A percentile compares a stretch with the other conserved stretches of the same genome.
phyloP scores from a whole-genome alignment of 2,329 filamentous ascomycete species.

The Lecanicillium sp. region DNA sequence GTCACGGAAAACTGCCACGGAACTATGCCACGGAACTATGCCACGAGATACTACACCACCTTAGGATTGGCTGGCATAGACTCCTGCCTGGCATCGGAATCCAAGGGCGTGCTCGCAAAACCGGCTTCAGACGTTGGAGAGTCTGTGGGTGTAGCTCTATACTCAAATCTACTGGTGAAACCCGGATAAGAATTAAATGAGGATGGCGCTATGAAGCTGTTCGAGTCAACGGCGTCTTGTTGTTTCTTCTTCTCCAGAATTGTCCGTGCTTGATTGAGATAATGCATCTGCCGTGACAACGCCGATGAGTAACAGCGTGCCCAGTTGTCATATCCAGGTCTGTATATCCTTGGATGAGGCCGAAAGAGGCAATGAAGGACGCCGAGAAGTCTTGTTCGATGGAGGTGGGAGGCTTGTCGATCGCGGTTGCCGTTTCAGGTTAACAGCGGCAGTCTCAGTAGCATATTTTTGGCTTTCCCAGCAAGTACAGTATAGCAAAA shows the following conservation, averaged over 20 bases:
- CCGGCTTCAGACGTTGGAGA: no score
- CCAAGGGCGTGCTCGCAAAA: no score
- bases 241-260: not conserved
- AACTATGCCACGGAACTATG: not conserved
- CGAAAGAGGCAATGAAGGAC: not conserved
- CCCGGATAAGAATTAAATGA: not conserved
- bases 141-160: no score
- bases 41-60: no score
- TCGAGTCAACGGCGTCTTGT: not conserved
- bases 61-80: not conserved
- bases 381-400: not conserved
- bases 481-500: not conserved
- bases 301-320: no score
- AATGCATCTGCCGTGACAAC: not conserved
- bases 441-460: constrained; percentile 1
- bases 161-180: not conserved
- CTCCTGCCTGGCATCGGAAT: no score
- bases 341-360: no score
- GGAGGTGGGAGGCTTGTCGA: not conserved
- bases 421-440: constrained; percentile 6
- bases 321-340: no score
- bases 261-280: not conserved
- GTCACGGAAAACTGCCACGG: not conserved
- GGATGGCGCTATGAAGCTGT: not conserved
- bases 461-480: not conserved